Evolutionary conservation across 257 asterid genomes (phyloP).

Genomic region (Craterostigma plantagineum): DNA sequence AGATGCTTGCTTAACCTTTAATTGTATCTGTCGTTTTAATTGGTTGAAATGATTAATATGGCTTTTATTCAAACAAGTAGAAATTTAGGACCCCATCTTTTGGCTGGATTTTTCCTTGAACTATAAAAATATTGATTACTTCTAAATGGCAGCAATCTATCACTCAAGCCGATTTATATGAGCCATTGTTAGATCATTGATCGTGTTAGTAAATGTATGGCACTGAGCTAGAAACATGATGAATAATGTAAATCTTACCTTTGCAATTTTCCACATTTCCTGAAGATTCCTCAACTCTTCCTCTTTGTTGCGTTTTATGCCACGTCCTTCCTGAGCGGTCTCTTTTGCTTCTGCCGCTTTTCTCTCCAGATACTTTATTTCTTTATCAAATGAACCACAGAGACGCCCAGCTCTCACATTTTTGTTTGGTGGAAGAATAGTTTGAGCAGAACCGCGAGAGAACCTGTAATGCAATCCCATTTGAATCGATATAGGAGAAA

Average conservation of each 20-base stretch:
- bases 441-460: constrained; percentile 71
- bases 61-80: not conserved
- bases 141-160: no score
- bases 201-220: not conserved
- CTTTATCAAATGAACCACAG: constrained; percentile 67
- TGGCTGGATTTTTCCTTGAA: no score
- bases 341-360: constrained; percentile 30
- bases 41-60: no score
- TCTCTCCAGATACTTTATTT: constrained; percentile 38
- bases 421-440: constrained; percentile 68
- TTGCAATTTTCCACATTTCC: constrained; percentile 15
- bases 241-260: constrained; percentile 31
- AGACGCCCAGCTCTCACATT: constrained; percentile 54
- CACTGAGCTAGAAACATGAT: not conserved
- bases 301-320: constrained; percentile 40
- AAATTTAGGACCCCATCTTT: not conserved
- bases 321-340: constrained; percentile 25
- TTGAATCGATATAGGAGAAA: constrained; percentile 12
- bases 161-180: no score
- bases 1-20: no score
- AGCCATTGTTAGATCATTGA: no score
- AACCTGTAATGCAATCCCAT: constrained; percentile 34
- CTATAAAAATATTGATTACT: no score
- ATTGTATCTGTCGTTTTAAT: no score
- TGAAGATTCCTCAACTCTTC: constrained; percentile 36